Base-by-base conservation (phyloP, 139 green algal species). In the Tetradesmus lagerheimii region DNA sequence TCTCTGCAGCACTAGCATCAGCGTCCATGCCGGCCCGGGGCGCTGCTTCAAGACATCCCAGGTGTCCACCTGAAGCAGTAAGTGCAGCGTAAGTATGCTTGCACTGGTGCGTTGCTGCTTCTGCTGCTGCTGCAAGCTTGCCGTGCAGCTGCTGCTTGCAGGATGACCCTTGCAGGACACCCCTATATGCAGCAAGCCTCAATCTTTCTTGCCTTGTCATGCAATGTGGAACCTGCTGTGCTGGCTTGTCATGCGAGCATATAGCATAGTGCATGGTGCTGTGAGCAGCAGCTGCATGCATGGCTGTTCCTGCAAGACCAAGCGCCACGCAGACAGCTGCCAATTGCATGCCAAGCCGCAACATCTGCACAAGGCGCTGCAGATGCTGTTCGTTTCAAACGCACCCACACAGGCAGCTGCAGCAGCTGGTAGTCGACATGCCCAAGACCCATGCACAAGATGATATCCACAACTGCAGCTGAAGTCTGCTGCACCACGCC, bases 1-100 rank as follows among this genome's bases (percentile, higher is more conserved):
- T n/a, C n/a, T n/a, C n/a, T n/a, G n/a, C n/a, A n/a, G n/a, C n/a
- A n/a, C n/a, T n/a, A n/a, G n/a, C n/a, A n/a, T n/a, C 20, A 91
- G 53, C 6, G 35, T 91, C 87, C 87, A 91, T 0, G 57, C 78
- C 9, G 87, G 87, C 0, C 87, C 87, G 14, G 62, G 62, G 62
- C 45, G 38, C 79, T 91, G 87, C 53, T 67, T 86, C 11, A 79
- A 27, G 14, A 91, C 87, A 35, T 91, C 87, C 87, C 78, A 86
- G 11, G 87, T 91, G 39, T 87, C 50, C 41, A 91, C 78, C 87
- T 87, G 77, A 18, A 74, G 14, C 57, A 71, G 57, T 23, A 71
- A 6, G 43, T 50, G 20, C 5, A 18, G 12, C 18, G 12, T 62
- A 14, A n/a, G 47, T 62, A 23, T 62, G 47, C 47, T 62, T 62